Conservation (phyloP, 1,284 basidiomycete genomes). For the Laetiporus sulphureus region DNA sequence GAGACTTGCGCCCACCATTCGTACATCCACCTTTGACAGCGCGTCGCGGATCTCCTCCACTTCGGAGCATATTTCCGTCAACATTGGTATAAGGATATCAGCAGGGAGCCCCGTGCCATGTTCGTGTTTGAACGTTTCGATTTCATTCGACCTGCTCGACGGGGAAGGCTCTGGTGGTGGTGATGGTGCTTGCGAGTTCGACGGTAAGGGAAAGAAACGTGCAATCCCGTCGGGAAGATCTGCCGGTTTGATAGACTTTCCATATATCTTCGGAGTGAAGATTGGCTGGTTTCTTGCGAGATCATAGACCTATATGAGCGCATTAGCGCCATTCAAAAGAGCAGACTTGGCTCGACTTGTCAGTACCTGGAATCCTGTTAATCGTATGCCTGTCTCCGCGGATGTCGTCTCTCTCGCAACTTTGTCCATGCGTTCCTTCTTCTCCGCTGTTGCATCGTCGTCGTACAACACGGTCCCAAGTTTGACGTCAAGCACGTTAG, state of each 20-base stretch:
- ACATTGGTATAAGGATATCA: constrained; percentile 49
- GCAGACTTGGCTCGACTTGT: not conserved
- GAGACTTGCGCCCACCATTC: constrained; percentile 80
- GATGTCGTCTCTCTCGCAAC: constrained; percentile 71
- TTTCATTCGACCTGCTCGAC: too few species aligned
- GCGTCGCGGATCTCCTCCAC: constrained; percentile 52
- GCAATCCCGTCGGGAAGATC: constrained; percentile 72
- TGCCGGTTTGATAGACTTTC: constrained; percentile 63
- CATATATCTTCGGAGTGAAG: constrained; percentile 72
- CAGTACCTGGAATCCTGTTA: constrained; percentile 87
- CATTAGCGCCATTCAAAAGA: not conserved
- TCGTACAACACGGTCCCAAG: constrained; percentile 85
- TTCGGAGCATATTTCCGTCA: constrained; percentile 49
- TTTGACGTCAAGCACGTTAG: constrained; percentile 89
- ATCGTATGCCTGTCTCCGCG: constrained; percentile 65
- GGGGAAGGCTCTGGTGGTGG: not conserved
- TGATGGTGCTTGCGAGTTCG: not conserved
- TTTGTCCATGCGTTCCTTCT: constrained; percentile 73
- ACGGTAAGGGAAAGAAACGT: constrained; percentile 68
- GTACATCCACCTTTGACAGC: constrained; percentile 55
- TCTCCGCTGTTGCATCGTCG: constrained; percentile 64
- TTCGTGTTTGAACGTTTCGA: constrained; percentile 7
- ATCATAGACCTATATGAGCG: constrained; percentile 60
- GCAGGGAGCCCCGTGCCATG: constrained; percentile 44
- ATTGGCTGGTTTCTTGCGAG: constrained; percentile 46